Evolutionary conservation across 306 rosid genomes (phyloP).

Genomic region (Rosa lucieae): DNA sequence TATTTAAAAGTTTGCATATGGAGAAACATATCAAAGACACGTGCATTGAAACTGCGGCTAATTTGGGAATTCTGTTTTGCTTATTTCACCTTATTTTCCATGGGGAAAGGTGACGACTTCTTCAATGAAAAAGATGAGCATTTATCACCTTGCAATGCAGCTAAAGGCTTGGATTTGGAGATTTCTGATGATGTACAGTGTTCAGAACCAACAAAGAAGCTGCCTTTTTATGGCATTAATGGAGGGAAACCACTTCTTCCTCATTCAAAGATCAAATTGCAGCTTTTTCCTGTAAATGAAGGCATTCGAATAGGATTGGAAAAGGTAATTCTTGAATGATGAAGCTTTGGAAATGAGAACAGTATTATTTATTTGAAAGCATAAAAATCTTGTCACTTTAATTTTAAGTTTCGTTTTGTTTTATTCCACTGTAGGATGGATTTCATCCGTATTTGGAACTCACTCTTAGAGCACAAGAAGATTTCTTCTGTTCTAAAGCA

Average conservation of each 20-base stretch:
- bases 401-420: not conserved
- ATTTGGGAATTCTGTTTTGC: slow-evolving; percentile 8
- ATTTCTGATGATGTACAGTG: slow-evolving; percentile 13
- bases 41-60: not conserved
- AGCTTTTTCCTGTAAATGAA: slow-evolving; percentile 77
- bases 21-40: not conserved
- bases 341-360: slow-evolving; percentile 27
- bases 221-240: slow-evolving; percentile 28
- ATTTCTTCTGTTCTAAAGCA: slow-evolving; percentile 79
- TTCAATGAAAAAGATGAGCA: slow-evolving; percentile 33
- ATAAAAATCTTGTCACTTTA: slow-evolving; percentile 4
- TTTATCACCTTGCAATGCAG: slow-evolving; percentile 29
- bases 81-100: slow-evolving; percentile 7
- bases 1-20: slow-evolving; percentile 12
- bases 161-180: slow-evolving; percentile 18
- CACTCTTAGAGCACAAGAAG: slow-evolving; percentile 69
- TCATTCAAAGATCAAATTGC: slow-evolving; percentile 63
- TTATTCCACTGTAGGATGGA: slow-evolving; percentile 58
- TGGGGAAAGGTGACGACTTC: slow-evolving; percentile 35
- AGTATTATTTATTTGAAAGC: slow-evolving; percentile 3
- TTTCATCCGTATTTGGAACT: slow-evolving; percentile 79
- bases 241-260: slow-evolving; percentile 42
- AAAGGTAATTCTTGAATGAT: slow-evolving; percentile 52
- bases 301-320: slow-evolving; percentile 58
- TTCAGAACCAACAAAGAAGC: slow-evolving; percentile 22